Conservation (phyloP, 768 basidiomycete species). For the Hygrophorus pudorinus region DNA sequence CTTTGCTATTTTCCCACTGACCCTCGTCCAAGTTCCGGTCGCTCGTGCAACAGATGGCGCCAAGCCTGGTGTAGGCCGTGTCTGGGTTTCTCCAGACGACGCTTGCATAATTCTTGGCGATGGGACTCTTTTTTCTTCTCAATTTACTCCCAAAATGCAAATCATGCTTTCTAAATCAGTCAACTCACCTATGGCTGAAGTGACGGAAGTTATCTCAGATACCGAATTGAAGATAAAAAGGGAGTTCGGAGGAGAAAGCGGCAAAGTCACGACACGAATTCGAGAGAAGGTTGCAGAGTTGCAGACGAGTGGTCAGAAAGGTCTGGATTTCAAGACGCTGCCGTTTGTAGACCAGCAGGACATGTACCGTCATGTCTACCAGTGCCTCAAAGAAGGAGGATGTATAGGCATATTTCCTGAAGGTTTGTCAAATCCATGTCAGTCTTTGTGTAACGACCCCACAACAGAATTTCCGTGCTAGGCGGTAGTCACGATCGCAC, state of each 20-base stretch:
- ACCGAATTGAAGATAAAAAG: constrained; percentile 76
- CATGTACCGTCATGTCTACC: constrained; percentile 92
- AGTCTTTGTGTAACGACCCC: not conserved
- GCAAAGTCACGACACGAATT: constrained; percentile 57
- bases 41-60: constrained; percentile 84
- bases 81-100: constrained; percentile 66
- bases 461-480: constrained; percentile 20
- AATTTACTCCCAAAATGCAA: constrained; percentile 73
- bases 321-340: constrained; percentile 72
- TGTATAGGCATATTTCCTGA: constrained; percentile 98
- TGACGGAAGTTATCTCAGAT: constrained; percentile 83
- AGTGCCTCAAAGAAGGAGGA: constrained; percentile 74
- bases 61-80: constrained; percentile 59
- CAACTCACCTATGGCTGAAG: constrained; percentile 70
- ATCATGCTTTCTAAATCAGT: constrained; percentile 78
- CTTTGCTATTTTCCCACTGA: constrained; percentile 8
- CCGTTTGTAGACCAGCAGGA: constrained; percentile 90
- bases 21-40: constrained; percentile 64
- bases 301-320: constrained; percentile 41
- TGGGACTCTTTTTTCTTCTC: constrained; percentile 64
- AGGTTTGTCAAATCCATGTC: constrained; percentile 39
- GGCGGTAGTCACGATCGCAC: constrained; percentile 98
- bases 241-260: constrained; percentile 77
- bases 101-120: constrained; percentile 77
- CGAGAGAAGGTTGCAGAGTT: constrained; percentile 60